Conservation (phyloP, 2,329 filamentous ascomycete species). For the Hypoxylon sp. region DNA sequence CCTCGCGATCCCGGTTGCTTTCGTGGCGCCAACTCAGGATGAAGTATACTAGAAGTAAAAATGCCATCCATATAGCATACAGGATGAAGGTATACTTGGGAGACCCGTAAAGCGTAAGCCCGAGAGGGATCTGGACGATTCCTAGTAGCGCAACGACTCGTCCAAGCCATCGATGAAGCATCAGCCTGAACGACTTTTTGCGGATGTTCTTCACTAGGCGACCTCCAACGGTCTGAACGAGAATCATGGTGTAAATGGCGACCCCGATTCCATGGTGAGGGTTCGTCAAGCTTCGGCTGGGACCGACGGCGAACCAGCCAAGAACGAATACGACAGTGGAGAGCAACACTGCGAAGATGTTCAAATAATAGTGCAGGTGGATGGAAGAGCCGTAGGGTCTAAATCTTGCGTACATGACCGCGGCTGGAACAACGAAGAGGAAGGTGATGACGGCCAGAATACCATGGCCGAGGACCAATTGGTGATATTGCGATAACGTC, state of each 20-base stretch:
- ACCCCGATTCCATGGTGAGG: conserved; percentile 86
- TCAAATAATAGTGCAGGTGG: conserved; percentile 76
- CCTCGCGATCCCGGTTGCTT: conserved; percentile 57
- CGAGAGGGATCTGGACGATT: conserved; percentile 86
- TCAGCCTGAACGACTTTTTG: conserved; percentile 58
- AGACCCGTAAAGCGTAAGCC: conserved; percentile 90
- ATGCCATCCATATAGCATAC: conserved; percentile 79
- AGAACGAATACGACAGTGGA: conserved; percentile 76
- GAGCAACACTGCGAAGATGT: conserved; percentile 72
- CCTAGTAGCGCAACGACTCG: conserved; percentile 80
- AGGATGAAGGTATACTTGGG: conserved; percentile 85
- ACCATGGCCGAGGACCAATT: conserved; percentile 74
- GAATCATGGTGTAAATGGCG: conserved; percentile 76
- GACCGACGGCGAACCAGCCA: conserved; percentile 81
- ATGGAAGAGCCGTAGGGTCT: conserved; percentile 67
- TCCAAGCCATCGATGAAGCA: conserved; percentile 90
- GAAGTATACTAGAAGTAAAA: conserved; percentile 79
- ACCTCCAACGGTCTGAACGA: conserved; percentile 75
- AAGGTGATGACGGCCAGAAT: conserved; percentile 77
- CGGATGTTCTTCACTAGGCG: conserved; percentile 65
- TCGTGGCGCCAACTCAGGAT: conserved; percentile 75
- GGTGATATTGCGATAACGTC: conserved; percentile 73
- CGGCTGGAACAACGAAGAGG: conserved; percentile 73
- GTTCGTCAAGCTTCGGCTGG: conserved; percentile 75
- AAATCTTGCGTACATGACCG: conserved; percentile 79